Conservation (phyloP, 495 filamentous ascomycete species). For the Aspergillus diversus region DNA sequence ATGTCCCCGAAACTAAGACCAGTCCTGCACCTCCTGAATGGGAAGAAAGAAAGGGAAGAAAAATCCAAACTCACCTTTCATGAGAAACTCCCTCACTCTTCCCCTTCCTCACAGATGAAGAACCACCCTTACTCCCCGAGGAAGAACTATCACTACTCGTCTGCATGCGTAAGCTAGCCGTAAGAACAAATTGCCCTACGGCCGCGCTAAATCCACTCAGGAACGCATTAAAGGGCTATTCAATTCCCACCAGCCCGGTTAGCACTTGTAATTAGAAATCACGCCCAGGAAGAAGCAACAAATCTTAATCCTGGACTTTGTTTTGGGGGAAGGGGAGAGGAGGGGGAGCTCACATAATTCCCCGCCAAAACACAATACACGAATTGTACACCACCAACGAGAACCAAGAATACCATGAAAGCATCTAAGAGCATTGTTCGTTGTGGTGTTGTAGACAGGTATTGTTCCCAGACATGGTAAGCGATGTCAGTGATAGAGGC, state of each 20-base stretch:
- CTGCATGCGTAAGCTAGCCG: slow-evolving; percentile 88
- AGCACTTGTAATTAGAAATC: not conserved
- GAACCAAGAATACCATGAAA: slow-evolving; percentile 89
- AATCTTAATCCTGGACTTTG: too few species aligned
- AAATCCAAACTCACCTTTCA: slow-evolving; percentile 46
- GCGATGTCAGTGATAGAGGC: slow-evolving; percentile 57
- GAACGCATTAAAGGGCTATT: slow-evolving; percentile 97
- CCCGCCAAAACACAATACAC: slow-evolving; percentile 89
- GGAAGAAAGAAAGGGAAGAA: slow-evolving; percentile 6
- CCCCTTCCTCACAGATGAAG: slow-evolving; percentile 32
- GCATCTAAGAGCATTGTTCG: slow-evolving; percentile 89
- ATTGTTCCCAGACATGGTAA: slow-evolving; percentile 68
- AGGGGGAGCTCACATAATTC: slow-evolving; percentile 70
- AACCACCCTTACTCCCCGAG: slow-evolving; percentile 33
- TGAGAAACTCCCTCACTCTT: slow-evolving; percentile 41
- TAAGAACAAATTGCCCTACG: slow-evolving; percentile 96
- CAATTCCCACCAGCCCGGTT: not conserved
- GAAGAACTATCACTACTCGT: slow-evolving; percentile 59
- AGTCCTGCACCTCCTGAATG: too few species aligned
- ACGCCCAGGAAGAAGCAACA: too few species aligned
- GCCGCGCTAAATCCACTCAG: slow-evolving; percentile 92
- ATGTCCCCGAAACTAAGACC: not conserved
- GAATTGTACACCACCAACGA: slow-evolving; percentile 88
- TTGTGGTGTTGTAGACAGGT: slow-evolving; percentile 78
- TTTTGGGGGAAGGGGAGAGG: not conserved